Percentiles rank a stretch among this genome's conserved stretches.
Evolutionary conservation across 331 rosid genomes (phyloP).

Genomic region (Erythrophleum ivorense): DNA sequence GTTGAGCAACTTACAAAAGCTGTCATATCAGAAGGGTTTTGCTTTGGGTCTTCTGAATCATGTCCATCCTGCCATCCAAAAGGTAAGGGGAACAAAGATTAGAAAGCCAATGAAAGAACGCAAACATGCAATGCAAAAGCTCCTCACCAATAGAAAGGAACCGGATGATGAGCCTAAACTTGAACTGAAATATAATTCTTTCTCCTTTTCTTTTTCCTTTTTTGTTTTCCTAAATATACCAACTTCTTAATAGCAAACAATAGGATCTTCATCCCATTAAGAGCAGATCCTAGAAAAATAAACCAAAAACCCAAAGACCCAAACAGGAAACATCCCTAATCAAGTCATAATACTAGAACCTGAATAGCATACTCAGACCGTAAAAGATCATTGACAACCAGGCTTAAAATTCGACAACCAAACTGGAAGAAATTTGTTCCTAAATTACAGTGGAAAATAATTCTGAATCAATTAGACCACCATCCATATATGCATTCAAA

Average conservation of each 20-base stretch:
- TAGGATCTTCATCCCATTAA: background rate
- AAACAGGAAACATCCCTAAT: background rate
- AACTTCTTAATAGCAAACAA: background rate
- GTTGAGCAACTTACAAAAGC: slow-evolving; percentile 69
- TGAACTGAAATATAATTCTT: background rate
- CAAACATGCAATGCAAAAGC: background rate
- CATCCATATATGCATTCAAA: background rate
- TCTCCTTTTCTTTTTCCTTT: background rate
- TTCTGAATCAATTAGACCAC: background rate
- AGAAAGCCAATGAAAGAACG: background rate
- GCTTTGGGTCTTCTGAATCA: slow-evolving; percentile 78
- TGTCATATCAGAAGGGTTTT: slow-evolving; percentile 93
- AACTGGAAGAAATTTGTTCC: background rate
- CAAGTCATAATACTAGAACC: background rate
- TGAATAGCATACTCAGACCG: background rate
- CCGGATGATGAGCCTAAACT: slow-evolving; percentile 5
- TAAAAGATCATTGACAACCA: background rate
- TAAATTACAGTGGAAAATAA: background rate
- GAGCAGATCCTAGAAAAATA: background rate
- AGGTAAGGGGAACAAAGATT: background rate
- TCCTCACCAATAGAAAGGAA: background rate
- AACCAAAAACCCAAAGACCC: background rate
- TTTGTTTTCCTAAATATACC: background rate
- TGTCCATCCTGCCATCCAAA: slow-evolving; percentile 72
- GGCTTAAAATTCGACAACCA: background rate